phyloP scores from a whole-genome alignment of 495 filamentous ascomycete genomes.

The Melanomma pulvis-pyrius region DNA sequence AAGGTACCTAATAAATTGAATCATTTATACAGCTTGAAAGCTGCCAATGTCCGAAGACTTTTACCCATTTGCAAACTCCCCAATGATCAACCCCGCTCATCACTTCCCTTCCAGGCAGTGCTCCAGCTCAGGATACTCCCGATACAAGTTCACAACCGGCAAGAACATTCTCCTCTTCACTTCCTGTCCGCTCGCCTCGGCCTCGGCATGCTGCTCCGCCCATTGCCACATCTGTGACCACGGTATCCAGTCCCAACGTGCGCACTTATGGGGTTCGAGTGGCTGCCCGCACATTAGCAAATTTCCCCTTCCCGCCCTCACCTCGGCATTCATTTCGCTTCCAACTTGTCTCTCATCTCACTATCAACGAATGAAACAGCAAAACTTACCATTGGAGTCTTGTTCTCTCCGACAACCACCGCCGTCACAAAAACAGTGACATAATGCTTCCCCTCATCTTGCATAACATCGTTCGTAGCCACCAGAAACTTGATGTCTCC shows the following conservation, averaged over 20 bases:
- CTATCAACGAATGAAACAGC: too few relatives aligned
- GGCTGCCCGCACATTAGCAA: slow-evolving; percentile 27
- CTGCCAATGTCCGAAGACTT: too few relatives aligned
- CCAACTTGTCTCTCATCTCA: too few relatives aligned
- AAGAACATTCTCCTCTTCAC: slow-evolving; percentile 53
- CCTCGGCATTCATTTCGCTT: not conserved
- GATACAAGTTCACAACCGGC: slow-evolving; percentile 58
- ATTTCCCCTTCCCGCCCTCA: not conserved
- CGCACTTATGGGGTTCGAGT: slow-evolving; percentile 68
- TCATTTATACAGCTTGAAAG: too few relatives aligned
- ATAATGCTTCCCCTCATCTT: slow-evolving; percentile 60
- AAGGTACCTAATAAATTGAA: too few relatives aligned
- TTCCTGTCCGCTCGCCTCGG: slow-evolving; percentile 21
- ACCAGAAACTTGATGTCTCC: slow-evolving; percentile 53
- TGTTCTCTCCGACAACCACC: slow-evolving; percentile 45
- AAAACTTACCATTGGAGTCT: slow-evolving; percentile 55
- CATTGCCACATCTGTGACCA: slow-evolving; percentile 52
- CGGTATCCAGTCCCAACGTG: slow-evolving; percentile 62
- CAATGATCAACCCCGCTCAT: not conserved
- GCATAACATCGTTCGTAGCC: slow-evolving; percentile 64
- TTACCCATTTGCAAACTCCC: too few relatives aligned
- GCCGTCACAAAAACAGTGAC: slow-evolving; percentile 65
- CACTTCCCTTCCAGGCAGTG: slow-evolving; percentile 13
- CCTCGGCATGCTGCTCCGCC: slow-evolving; percentile 41
- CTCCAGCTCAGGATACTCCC: slow-evolving; percentile 49